These are phyloP conservation scores for Coelastrella sp. DNA, from an alignment of 139 green algal species.

Conservation along the genomic window DNA sequence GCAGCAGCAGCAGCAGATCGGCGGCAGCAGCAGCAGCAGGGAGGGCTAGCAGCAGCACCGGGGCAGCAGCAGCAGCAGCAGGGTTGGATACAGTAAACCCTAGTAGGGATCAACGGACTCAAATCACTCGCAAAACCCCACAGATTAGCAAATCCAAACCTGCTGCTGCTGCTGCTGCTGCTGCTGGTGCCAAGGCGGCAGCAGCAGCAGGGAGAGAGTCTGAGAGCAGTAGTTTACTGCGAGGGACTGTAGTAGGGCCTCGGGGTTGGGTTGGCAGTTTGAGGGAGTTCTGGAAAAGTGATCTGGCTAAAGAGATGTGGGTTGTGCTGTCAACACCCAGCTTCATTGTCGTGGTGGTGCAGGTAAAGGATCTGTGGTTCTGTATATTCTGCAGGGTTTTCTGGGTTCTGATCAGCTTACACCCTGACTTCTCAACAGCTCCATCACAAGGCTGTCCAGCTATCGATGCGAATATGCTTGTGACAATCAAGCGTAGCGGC, in stretches of 20 bases:
- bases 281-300: not conserved
- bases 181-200: not conserved
- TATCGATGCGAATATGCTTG: no score
- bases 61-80: slow-evolving; percentile 13
- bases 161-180: not conserved
- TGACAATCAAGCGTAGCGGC: no score
- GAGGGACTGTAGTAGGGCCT: not conserved
- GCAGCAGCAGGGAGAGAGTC: not conserved
- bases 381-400: not conserved
- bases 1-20: not conserved
- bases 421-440: no score
- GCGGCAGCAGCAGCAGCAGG: not conserved
- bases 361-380: no score
- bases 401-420: no score
- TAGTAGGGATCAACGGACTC: not conserved
- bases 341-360: slow-evolving; percentile 29
- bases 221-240: not conserved
- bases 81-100: not conserved
- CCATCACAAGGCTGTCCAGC: no score
- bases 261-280: not conserved
- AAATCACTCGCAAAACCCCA: not conserved
- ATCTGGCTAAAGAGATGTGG: slow-evolving; percentile 16
- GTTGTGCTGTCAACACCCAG: slow-evolving; percentile 34
- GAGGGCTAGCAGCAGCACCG: not conserved
- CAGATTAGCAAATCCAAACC: not conserved